These are phyloP conservation scores for Hypomyces rosellus DNA, from an alignment of 2,329 filamentous ascomycete species.

Conservation along the genomic window DNA sequence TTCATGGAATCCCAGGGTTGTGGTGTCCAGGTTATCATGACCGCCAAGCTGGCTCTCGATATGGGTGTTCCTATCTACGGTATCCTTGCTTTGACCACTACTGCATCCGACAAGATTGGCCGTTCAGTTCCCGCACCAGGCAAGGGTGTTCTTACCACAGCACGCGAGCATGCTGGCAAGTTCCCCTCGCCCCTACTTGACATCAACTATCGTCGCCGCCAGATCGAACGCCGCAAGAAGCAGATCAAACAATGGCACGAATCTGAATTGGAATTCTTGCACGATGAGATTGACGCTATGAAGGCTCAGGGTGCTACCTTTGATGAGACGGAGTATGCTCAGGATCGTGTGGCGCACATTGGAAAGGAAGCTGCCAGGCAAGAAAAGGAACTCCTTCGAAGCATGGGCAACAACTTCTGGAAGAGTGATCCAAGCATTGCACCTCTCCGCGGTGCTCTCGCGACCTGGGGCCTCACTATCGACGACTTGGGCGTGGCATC, in stretches of 20 bases:
- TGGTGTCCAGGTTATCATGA: constrained; percentile 98
- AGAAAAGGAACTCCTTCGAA: constrained; percentile 86
- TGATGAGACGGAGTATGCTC: constrained; percentile 75
- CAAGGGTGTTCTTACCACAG: constrained; percentile 92
- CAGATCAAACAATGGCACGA: constrained; percentile 97
- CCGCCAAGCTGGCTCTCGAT: constrained; percentile 86
- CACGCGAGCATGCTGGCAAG: constrained; percentile 82
- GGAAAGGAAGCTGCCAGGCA: constrained; percentile 80
- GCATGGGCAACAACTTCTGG: constrained; percentile 98
- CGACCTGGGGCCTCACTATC: constrained; percentile 96
- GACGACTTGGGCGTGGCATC: constrained; percentile 93
- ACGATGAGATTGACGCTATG: constrained; percentile 88
- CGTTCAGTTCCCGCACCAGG: constrained; percentile 94
- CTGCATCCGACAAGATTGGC: constrained; percentile 98
- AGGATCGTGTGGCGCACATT: constrained; percentile 80
- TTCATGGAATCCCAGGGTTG: constrained; percentile 99
- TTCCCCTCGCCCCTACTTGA: constrained; percentile 94
- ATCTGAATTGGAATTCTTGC: constrained; percentile 84
- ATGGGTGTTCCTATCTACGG: constrained; percentile 99
- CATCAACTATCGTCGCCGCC: constrained; percentile 93
- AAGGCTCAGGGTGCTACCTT: constrained; percentile 70
- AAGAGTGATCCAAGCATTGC: constrained; percentile 91
- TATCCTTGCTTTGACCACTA: constrained; percentile 86
- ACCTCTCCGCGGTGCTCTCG: constrained; percentile 89
- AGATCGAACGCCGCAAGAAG: constrained; percentile 88